Percentiles rank a stretch among this genome's conserved stretches.
These are phyloP conservation scores for Suillus alpinus DNA, from an alignment of 768 basidiomycete genomes.

Conservation along the genomic window DNA sequence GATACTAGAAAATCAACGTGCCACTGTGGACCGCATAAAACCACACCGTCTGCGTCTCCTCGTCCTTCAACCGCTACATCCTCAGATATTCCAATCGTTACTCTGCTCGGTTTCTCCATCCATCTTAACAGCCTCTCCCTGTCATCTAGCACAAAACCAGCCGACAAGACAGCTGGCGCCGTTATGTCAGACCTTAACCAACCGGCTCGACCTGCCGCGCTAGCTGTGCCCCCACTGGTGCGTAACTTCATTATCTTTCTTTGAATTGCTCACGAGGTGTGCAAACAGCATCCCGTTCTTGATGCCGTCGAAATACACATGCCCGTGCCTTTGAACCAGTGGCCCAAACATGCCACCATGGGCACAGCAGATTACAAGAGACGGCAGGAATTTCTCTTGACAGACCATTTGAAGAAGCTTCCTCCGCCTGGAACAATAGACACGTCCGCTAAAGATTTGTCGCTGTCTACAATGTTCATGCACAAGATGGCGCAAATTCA, in stretches of 20 bases:
- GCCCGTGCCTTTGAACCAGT: not conserved
- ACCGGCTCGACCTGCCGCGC: not conserved
- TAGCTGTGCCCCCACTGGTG: not conserved
- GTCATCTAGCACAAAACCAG: not conserved
- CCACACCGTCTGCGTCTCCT: conserved; percentile 1
- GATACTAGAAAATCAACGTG: conserved; percentile 20
- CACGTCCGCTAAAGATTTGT: not conserved
- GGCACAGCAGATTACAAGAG: conserved; percentile 1
- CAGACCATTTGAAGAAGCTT: not conserved
- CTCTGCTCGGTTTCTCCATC: not conserved
- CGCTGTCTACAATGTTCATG: not conserved
- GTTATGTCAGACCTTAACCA: not conserved
- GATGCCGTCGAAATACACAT: conserved; percentile 2
- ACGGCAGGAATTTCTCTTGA: not conserved
- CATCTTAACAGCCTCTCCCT: conserved; percentile 2
- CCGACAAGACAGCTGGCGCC: not conserved
- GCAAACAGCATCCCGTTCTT: not conserved
- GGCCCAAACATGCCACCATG: not conserved
- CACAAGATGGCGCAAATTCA: not conserved
- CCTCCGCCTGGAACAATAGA: not conserved
- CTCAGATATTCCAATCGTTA: not conserved
- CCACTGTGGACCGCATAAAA: conserved; percentile 33
- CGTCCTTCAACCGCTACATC: conserved; percentile 1
- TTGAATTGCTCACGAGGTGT: not conserved
- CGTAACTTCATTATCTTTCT: not conserved